A percentile compares a stretch with the other conserved stretches of the same genome.
Evolutionary conservation across 106 monocot genomes (phyloP).

Genomic region (Dioscorea zingiberensis): DNA sequence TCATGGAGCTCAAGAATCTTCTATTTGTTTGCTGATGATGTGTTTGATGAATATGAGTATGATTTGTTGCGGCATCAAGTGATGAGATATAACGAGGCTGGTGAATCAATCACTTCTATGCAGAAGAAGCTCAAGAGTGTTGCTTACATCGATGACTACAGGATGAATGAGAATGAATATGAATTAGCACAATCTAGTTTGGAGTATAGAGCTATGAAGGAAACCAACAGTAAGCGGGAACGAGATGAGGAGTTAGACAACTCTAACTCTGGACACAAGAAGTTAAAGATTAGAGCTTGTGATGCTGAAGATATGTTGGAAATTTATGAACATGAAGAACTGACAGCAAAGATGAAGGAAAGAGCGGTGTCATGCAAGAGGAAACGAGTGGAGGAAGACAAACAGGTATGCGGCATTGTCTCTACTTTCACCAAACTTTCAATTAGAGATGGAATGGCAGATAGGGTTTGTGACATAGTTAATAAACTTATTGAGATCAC

Average conservation of each 20-base stretch:
- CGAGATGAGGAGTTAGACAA: too few species aligned
- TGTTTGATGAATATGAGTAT: conserved; percentile 4
- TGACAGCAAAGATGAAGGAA: not conserved
- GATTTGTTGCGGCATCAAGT: not conserved
- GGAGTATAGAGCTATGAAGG: too few species aligned
- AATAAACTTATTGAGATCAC: not conserved
- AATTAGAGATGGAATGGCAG: not conserved
- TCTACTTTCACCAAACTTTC: not conserved
- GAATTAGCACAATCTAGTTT: not conserved
- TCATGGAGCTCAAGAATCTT: conserved; percentile 22
- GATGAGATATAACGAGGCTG: not conserved
- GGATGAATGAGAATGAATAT: not conserved
- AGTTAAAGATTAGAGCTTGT: not conserved
- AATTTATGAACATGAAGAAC: not conserved
- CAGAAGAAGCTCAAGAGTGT: not conserved
- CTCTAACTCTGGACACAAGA: not conserved
- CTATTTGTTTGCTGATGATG: conserved; percentile 21
- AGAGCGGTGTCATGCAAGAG: not conserved
- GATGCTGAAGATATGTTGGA: not conserved
- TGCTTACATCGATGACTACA: not conserved
- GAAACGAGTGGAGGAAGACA: not conserved
- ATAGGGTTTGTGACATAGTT: not conserved
- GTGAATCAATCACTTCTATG: not conserved
- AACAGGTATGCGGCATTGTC: not conserved
- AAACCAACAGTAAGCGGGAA: too few species aligned